Conservation (phyloP, 805 yeast species). For the Sugiyamaella chiloensis region DNA sequence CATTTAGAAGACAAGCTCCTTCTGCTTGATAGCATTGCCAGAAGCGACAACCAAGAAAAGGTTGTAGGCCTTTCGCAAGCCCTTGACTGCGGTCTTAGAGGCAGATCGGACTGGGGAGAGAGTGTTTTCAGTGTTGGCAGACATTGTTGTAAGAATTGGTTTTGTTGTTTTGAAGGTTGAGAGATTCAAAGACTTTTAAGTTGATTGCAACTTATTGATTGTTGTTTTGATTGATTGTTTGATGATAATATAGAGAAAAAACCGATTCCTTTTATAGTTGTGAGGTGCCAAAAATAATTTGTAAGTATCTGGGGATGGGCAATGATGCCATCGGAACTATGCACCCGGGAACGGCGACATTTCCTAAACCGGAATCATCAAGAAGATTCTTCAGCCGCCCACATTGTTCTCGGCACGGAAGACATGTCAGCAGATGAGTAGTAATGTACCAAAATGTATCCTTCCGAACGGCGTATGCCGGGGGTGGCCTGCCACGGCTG, state of each 20-base stretch:
- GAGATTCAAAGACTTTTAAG: no score
- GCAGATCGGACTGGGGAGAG: constrained; percentile 3
- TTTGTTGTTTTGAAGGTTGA: not conserved
- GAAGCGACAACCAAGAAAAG: constrained; percentile 2
- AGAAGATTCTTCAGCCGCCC: no score
- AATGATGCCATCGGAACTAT: not conserved
- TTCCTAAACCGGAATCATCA: not conserved
- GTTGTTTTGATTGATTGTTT: not conserved
- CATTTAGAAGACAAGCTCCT: not conserved
- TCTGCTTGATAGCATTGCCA: constrained; percentile 4
- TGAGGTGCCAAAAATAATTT: constrained; percentile 1
- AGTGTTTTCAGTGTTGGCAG: not conserved
- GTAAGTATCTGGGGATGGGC: not conserved
- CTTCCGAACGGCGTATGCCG: no score
- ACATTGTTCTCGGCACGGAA: no score
- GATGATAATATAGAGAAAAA: not conserved
- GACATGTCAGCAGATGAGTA: no score
- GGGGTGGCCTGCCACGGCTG: no score
- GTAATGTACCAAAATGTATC: no score
- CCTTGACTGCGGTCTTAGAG: constrained; percentile 1
- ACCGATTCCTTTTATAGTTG: not conserved
- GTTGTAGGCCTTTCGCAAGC: constrained; percentile 2
- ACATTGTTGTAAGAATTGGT: not conserved
- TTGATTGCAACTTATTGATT: no score
- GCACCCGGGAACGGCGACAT: not conserved